phyloP scores from a whole-genome alignment of 2,329 filamentous ascomycete genomes.

The Trichoderma koningii region DNA sequence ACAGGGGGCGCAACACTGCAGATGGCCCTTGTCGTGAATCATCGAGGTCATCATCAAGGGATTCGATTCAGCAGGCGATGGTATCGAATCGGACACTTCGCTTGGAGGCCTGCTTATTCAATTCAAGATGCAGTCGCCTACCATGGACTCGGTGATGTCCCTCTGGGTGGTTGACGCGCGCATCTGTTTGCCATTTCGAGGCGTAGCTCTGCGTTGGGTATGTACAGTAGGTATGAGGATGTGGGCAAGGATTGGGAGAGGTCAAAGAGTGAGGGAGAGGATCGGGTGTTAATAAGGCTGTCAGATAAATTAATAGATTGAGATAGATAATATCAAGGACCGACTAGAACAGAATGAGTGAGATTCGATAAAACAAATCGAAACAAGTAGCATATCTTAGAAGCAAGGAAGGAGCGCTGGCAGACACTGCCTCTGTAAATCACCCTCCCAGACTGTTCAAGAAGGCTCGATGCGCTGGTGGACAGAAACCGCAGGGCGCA shows the following conservation, averaged over 20 bases:
- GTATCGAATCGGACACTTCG: slow-evolving; percentile 11
- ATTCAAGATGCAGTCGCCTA: slow-evolving; percentile 12
- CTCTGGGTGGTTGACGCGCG: slow-evolving; percentile 6
- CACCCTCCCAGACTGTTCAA: not conserved
- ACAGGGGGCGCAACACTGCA: not conserved
- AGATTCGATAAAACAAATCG: too few species aligned
- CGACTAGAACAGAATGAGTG: too few species aligned
- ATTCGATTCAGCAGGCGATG: slow-evolving; percentile 14
- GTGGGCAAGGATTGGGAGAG: not conserved
- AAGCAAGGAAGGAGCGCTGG: slow-evolving; percentile 1
- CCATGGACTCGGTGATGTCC: slow-evolving; percentile 15
- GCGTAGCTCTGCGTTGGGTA: not conserved
- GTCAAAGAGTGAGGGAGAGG: not conserved
- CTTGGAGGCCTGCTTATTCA: slow-evolving; percentile 15
- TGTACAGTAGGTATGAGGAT: not conserved
- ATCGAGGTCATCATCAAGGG: not conserved
- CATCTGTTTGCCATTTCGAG: not conserved
- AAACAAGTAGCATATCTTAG: not conserved
- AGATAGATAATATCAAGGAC: too few species aligned
- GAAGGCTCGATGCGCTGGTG: not conserved
- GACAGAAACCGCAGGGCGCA: slow-evolving; percentile 12
- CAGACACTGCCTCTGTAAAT: slow-evolving; percentile 1
- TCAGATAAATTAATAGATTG: not conserved
- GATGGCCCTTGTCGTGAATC: slow-evolving; percentile 6
- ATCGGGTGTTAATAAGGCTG: not conserved